phyloP scores from a whole-genome alignment of 352 stramenopile genomes.

The Stramenopiles sp. region DNA sequence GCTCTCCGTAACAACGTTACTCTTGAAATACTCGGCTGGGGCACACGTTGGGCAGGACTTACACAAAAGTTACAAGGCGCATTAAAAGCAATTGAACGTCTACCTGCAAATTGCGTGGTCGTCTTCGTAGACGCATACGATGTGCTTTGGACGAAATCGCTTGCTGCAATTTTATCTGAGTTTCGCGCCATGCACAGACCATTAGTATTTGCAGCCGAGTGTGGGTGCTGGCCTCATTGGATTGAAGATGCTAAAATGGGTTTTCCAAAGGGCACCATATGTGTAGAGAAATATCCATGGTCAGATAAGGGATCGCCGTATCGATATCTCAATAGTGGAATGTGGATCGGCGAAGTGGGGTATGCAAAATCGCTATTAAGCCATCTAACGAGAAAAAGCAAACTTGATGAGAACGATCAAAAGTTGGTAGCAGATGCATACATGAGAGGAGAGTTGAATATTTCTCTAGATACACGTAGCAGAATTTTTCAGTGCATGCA shows the following conservation, averaged over 20 bases:
- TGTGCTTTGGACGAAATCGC: too few species aligned
- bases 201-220: too few species aligned
- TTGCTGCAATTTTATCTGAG: too few species aligned
- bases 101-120: slow-evolving; percentile 12
- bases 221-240: slow-evolving; percentile 19
- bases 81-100: slow-evolving; percentile 6
- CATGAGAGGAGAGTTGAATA: slow-evolving; percentile 11
- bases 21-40: slow-evolving; percentile 11
- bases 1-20: slow-evolving; percentile 11
- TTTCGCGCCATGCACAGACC: too few species aligned
- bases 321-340: slow-evolving; percentile 17
- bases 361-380: too few species aligned
- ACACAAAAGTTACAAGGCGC: slow-evolving; percentile 10
- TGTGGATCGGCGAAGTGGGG: too few species aligned
- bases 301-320: slow-evolving; percentile 13
- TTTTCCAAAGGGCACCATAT: slow-evolving; percentile 14
- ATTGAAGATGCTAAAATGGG: too few species aligned
- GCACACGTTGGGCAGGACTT: too few species aligned
- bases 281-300: slow-evolving; percentile 11
- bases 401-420: slow-evolving; percentile 19
- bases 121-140: slow-evolving; percentile 18
- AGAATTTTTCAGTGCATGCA: slow-evolving; percentile 16
- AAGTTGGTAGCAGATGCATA: slow-evolving; percentile 16
- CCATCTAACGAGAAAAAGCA: too few species aligned
- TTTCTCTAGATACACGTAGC: slow-evolving; percentile 12